These are phyloP conservation scores for Dysphania ambrosioides DNA, from an alignment of 148 eudicot species.

Conservation along the genomic window DNA sequence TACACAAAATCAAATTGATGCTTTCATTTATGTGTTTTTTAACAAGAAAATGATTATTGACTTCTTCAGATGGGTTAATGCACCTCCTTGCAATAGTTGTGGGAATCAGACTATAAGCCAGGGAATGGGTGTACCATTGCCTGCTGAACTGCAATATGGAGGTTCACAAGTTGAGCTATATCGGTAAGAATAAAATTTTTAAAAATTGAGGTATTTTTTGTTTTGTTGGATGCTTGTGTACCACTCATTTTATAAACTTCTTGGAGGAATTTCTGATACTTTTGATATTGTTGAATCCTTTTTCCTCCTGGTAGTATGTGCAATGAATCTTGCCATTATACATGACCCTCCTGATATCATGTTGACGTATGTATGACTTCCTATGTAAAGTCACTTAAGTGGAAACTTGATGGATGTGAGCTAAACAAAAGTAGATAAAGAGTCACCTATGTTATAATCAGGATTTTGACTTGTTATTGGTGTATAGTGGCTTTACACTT, in stretches of 20 bases:
- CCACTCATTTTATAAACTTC: background rate
- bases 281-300: too few relatives aligned
- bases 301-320: background rate
- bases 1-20: background rate
- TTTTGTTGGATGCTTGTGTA: background rate
- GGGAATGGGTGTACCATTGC: slow-evolving; percentile 67
- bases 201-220: background rate
- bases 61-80: slow-evolving; percentile 70
- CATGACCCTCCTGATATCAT: background rate
- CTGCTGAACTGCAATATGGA: slow-evolving; percentile 61
- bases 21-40: background rate
- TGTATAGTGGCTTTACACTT: background rate
- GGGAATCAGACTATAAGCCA: slow-evolving; percentile 57
- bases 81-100: slow-evolving; percentile 85
- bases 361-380: background rate
- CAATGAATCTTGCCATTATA: background rate
- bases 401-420: background rate
- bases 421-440: background rate
- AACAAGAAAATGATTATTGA: background rate
- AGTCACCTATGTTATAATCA: too few relatives aligned
- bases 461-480: too few relatives aligned
- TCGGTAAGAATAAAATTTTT: slow-evolving; percentile 45
- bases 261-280: too few relatives aligned
- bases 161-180: slow-evolving; percentile 85
- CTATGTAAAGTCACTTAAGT: background rate